Percentiles rank a stretch among this genome's conserved stretches.
phyloP scores from a whole-genome alignment of 306 rosid species.

The Pachyrhizus erosus region DNA sequence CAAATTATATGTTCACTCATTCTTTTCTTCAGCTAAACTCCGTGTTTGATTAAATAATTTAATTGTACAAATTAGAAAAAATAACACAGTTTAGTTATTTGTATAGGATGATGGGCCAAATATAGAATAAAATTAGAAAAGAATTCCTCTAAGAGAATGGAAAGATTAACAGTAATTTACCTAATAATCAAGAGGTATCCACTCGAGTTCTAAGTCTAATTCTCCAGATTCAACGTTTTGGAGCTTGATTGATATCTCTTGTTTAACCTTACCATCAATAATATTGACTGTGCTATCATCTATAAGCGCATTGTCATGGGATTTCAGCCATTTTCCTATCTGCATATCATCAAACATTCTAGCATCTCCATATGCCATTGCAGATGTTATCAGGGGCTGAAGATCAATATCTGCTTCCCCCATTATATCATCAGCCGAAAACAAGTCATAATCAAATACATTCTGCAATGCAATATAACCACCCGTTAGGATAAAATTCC shows the following conservation, averaged over 20 bases:
- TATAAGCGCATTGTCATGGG: slow-evolving; percentile 83
- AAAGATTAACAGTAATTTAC: slow-evolving; percentile 38
- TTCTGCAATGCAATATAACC: slow-evolving; percentile 60
- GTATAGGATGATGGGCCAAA: neutral
- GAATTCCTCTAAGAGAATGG: neutral
- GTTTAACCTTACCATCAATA: slow-evolving; percentile 78
- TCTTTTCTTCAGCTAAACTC: neutral
- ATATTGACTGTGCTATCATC: slow-evolving; percentile 81
- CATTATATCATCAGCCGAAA: slow-evolving; percentile 97
- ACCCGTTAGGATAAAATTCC: slow-evolving; percentile 9
- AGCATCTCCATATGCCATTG: slow-evolving; percentile 89
- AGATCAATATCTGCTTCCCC: slow-evolving; percentile 99
- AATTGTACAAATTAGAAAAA: slow-evolving; percentile 37
- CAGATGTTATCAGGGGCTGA: slow-evolving; percentile 93
- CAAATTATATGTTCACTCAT: neutral
- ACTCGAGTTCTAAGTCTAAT: slow-evolving; percentile 80
- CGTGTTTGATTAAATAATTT: slow-evolving; percentile 14
- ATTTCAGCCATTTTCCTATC: slow-evolving; percentile 93
- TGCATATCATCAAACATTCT: slow-evolving; percentile 90
- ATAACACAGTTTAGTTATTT: neutral
- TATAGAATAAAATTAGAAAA: neutral
- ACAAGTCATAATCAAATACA: slow-evolving; percentile 85
- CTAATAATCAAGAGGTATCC: slow-evolving; percentile 86
- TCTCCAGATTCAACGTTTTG: slow-evolving; percentile 97
- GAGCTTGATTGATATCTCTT: slow-evolving; percentile 71